Percentiles rank a stretch among this genome's conserved stretches.
Evolutionary conservation across 805 yeast genomes (phyloP).

Genomic region (Starmerella floricola): DNA sequence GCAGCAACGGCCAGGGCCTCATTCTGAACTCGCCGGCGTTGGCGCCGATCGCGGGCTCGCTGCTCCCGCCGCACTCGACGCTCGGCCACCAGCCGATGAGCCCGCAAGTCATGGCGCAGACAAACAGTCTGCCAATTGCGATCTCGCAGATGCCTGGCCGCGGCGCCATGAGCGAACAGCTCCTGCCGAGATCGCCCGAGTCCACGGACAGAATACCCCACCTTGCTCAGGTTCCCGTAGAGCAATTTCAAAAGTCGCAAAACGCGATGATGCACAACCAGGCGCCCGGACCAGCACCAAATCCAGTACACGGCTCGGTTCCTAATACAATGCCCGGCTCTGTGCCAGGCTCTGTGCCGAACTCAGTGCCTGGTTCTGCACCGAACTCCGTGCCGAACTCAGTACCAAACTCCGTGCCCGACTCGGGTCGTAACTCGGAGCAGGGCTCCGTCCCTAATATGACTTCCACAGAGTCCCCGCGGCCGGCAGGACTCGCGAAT

Average conservation of each 20-base stretch:
- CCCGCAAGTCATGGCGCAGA: slow-evolving; percentile 16
- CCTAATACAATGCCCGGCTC: too few relatives aligned
- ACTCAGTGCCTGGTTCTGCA: too few relatives aligned
- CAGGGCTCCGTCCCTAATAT: too few relatives aligned
- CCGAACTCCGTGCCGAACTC: too few relatives aligned
- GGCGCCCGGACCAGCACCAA: background rate
- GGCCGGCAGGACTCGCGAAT: background rate
- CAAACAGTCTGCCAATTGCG: slow-evolving; percentile 6
- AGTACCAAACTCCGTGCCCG: too few relatives aligned
- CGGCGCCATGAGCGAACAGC: slow-evolving; percentile 25
- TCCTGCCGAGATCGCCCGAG: slow-evolving; percentile 23
- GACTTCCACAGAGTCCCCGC: too few relatives aligned
- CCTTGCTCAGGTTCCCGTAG: slow-evolving; percentile 20
- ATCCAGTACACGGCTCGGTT: slow-evolving; percentile 1
- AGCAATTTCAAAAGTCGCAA: slow-evolving; percentile 15
- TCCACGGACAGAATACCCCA: slow-evolving; percentile 24
- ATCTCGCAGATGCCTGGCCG: slow-evolving; percentile 18
- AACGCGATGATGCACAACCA: background rate
- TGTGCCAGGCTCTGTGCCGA: too few relatives aligned
- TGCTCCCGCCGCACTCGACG: slow-evolving; percentile 1
- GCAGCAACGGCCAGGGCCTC: slow-evolving; percentile 3
- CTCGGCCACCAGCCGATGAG: slow-evolving; percentile 12
- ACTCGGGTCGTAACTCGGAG: too few relatives aligned
- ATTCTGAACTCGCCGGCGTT: slow-evolving; percentile 14
- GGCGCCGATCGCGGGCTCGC: slow-evolving; percentile 10